Base-by-base conservation (phyloP, 208 protist species). In the Willaertia magna region DNA sequence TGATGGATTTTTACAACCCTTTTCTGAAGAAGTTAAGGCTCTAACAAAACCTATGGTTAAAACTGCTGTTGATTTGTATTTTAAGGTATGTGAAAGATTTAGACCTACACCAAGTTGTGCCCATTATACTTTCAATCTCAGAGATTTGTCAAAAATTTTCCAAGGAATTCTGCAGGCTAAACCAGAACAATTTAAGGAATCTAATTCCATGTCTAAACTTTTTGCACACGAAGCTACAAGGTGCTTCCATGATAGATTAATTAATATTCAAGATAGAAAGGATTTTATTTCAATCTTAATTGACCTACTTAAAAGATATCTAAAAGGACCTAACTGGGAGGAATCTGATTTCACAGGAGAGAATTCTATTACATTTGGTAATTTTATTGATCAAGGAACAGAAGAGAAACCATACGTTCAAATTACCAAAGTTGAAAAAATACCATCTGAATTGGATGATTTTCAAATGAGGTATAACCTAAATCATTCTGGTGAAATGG, bases 71-170 rank as follows among this genome's bases (percentile, higher is more conserved):
- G 94, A 97, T 44, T 89, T 98, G 12, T 98, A 98, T 90, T 92
- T 92, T 85, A 92, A 91, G 51, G 90, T 97, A n/a, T 90, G 92
- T 42, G 90, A 95, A 7, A 91, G 89, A 14, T 90, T 99, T 79
- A 93, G 97, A 2, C 98, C 97, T 52, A 97, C 95, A 42, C 98
- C 97, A 26, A 89, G 93, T 46, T 98, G 97, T 85, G 92, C 95
- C 59, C 98, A 99, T 91, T 99, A 99, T 92, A 98, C 97, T 3
- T 99, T 99, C 92, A 99, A 99, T 86, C 90, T 99, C 20, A 94
- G 98, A 84, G 98, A 99, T 87, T 88, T 99, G 20, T 94, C 94
- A 30, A 98, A 98, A 91, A 94, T 99, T 26, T 97, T 98, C 79
- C 94, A 96, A 88, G 96, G 96, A 79, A 91, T 97, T 46, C 94